These are phyloP conservation scores for Sclerotinia nivalis DNA, from an alignment of 2,329 filamentous ascomycete genomes.

Conservation along the genomic window DNA sequence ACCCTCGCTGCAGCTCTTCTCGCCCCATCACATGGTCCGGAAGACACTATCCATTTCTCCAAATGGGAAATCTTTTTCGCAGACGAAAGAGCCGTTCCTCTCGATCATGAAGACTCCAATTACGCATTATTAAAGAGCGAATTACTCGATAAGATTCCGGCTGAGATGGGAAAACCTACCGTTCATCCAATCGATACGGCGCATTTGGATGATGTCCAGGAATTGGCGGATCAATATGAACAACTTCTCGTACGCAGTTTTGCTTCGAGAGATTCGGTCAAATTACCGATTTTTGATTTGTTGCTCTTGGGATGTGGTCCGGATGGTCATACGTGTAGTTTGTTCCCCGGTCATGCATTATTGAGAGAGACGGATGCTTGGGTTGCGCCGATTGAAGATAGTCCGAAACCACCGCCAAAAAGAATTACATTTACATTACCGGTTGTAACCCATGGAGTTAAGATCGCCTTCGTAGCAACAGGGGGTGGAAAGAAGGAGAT, in stretches of 20 bases:
- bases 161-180: constrained; percentile 59
- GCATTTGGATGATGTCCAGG: constrained; percentile 74
- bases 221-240: constrained; percentile 93
- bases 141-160: constrained; percentile 83
- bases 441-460: constrained; percentile 82
- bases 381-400: constrained; percentile 90
- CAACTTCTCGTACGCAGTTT: constrained; percentile 82
- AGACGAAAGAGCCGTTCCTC: constrained; percentile 91
- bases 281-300: constrained; percentile 91
- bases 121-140: constrained; percentile 85
- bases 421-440: constrained; percentile 91
- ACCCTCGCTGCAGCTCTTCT: constrained; percentile 84
- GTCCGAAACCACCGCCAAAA: constrained; percentile 87
- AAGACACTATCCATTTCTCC: constrained; percentile 71
- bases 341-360: constrained; percentile 88
- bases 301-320: constrained; percentile 91
- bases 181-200: constrained; percentile 77
- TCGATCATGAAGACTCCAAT: constrained; percentile 92
- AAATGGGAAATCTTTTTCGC: constrained; percentile 99
- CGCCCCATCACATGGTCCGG: constrained; percentile 46
- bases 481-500: constrained; percentile 88
- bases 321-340: constrained; percentile 94
- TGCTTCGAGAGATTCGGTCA: constrained; percentile 89
- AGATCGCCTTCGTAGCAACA: constrained; percentile 88
- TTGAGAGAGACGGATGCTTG: constrained; percentile 85